A percentile compares a stretch with the other conserved stretches of the same genome.
phyloP scores from a whole-genome alignment of 1,139 yeast species.

The Saccharomyces hybrid region DNA sequence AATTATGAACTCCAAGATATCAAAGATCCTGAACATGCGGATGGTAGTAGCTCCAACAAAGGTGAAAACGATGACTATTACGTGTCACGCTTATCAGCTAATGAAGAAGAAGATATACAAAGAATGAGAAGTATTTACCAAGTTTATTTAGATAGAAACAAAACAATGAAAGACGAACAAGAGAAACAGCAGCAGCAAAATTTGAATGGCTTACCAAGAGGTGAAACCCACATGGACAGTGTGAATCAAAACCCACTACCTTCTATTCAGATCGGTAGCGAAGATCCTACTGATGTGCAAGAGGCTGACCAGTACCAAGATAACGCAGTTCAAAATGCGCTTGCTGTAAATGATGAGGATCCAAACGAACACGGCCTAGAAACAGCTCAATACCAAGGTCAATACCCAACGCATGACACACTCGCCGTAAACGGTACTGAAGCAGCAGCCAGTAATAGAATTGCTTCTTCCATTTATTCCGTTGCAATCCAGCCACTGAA shows the following conservation, averaged over 20 bases:
- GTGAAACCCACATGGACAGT: not conserved
- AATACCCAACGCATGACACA: not conserved
- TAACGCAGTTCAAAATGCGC: not conserved
- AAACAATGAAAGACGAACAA: conserved; percentile 29
- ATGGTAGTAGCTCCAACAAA: not conserved
- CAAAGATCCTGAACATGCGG: not conserved
- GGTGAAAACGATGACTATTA: conserved; percentile 51
- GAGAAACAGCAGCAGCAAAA: not conserved
- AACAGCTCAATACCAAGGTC: not conserved
- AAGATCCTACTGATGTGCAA: not conserved
- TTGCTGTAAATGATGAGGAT: not conserved
- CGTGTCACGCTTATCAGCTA: conserved; percentile 33
- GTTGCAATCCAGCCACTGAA: conserved; percentile 8
- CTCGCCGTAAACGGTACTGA: not conserved
- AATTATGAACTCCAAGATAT: not conserved
- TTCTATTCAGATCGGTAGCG: not conserved
- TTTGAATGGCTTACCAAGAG: conserved; percentile 2
- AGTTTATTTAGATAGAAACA: conserved; percentile 61
- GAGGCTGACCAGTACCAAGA: not conserved
- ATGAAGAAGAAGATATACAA: conserved; percentile 60
- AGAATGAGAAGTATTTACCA: conserved; percentile 73
- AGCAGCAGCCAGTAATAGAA: conserved; percentile 19
- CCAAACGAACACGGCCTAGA: not conserved
- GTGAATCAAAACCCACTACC: not conserved
- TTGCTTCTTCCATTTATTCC: conserved; percentile 29